Base-by-base conservation (phyloP, 345 rosid species). In the Cardamine resedifolia region DNA sequence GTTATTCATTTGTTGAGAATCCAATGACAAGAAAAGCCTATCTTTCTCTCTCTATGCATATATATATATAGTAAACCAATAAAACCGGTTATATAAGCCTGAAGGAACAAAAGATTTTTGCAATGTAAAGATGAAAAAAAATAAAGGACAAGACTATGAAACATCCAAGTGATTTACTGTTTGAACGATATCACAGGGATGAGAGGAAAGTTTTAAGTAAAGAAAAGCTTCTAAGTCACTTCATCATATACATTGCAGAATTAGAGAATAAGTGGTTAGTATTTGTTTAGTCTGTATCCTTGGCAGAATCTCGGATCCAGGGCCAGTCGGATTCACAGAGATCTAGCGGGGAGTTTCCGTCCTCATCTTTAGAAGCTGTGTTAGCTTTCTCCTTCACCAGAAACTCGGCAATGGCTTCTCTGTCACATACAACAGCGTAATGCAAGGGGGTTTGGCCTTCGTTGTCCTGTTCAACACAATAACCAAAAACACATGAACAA, bases 381-480 rank as follows among this genome's bases (percentile, higher is more conserved):
- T 86, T 81, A 2, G 96, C 99, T 55, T 86, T 88, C 55, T 90
- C 83, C 81, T 86, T 85, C 85, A 95, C 87, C 18, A 95, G 92
- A 75, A 80, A 85, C 75, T 87, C 80, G 0, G 97, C 97, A 7
- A 91, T 81, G 55, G 81, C 84, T 84, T 87, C 88, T 74, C 98
- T 86, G 80, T 87, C 97, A 19, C 99, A 95, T 23, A 90, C 83
- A 75, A 79, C 90, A 57, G 99, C 99, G 55, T 95, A 95, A 77
- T 91, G 99, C 85, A 95, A 70, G 2, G 98, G 84, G 7, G 96
- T 88, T 79, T 95, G 98, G 43, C 99, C 99, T 74, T 91, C 99
- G 10, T 87, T 82, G 78, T 95, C 99, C 99, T 95, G 67, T 48
- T 61, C 70, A 81, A 69, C 59, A 63, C 27, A 53, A 50, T 49